Evolutionary conservation across 2,329 filamentous ascomycete species (phyloP), one percentile per base, ranked within the genome.

Genomic region (Ascochyta pisi): DNA sequence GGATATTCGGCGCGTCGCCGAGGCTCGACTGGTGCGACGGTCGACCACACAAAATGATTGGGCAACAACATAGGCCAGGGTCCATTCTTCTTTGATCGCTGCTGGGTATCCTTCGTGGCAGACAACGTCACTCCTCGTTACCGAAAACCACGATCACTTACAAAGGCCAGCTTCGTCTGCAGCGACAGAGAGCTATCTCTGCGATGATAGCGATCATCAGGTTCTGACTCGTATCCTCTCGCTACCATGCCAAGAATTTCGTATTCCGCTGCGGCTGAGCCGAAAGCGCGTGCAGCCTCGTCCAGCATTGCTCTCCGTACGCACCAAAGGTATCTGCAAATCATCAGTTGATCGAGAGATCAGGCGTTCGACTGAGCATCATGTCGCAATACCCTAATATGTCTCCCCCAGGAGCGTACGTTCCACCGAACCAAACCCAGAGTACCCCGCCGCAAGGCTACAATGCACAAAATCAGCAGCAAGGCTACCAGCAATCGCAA

Each of bases 331-430:
- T 6, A 19, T 16, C 46, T 5, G 37, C 16, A 15, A 8, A 12
- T 13, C 12, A 7, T 35, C 16, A 5, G 22, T 41, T 16, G 12
- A 13, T 16, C 23, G 22, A 16, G 6, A 10, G 33, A 24, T 6
- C 16, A 31, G 16, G 22, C 9, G 12, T 10, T 12, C 22, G 13
- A 10, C 29, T 13, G 31, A 34, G 39, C 22, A 53, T 22, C 27
- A 75, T 75, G 73, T 72, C 71, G 35, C 70, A 75, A 44, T 73
- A 67, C 46, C 65, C 67, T n/a, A 64, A 56, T 7, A 65, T 66
- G 43, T 67, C 69, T 34, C 64, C 69, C 2, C 64, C 68, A 19
- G 69, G 69, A 44, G 43, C 63, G 1, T 74, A 73, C 52, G 57
- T 63, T 13, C 66, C 71, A 6, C 67, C 70, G 3, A 63, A 45